Conservation (phyloP, 148 eudicot species). For the Vaccinium myrtillus region DNA sequence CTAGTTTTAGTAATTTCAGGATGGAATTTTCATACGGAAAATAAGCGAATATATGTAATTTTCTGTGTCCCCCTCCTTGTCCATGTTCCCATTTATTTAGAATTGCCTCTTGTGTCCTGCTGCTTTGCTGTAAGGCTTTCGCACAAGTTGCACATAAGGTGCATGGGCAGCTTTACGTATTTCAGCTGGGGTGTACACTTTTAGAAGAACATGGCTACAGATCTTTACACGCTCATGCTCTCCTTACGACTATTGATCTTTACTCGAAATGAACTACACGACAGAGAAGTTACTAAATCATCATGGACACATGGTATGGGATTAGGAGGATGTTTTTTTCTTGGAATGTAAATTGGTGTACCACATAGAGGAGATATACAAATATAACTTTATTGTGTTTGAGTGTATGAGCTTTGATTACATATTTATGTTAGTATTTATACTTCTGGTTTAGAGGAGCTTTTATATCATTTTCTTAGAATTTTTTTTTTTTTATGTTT, state of each 20-base stretch:
- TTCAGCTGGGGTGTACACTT: background rate
- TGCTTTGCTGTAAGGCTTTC: background rate
- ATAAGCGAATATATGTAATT: no score
- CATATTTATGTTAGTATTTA: no score
- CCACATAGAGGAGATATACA: background rate
- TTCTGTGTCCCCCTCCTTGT: no score
- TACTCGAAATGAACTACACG: no score
- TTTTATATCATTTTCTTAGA: no score
- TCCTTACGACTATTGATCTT: background rate
- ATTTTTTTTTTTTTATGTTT: no score
- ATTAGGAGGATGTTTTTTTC: background rate
- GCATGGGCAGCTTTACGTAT: background rate
- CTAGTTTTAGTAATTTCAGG: no score
- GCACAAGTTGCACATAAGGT: background rate
- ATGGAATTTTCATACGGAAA: no score
- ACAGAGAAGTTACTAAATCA: background rate
- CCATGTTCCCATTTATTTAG: no score
- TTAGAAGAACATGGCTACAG: background rate
- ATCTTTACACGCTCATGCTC: background rate
- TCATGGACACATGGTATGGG: background rate
- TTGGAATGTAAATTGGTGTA: background rate
- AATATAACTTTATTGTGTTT: no score
- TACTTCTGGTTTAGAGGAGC: no score
- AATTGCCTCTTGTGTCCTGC: no score
- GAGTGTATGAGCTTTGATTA: background rate